Conservation (phyloP, 108 stramenopile species). For the Epithemia pelagica region DNA sequence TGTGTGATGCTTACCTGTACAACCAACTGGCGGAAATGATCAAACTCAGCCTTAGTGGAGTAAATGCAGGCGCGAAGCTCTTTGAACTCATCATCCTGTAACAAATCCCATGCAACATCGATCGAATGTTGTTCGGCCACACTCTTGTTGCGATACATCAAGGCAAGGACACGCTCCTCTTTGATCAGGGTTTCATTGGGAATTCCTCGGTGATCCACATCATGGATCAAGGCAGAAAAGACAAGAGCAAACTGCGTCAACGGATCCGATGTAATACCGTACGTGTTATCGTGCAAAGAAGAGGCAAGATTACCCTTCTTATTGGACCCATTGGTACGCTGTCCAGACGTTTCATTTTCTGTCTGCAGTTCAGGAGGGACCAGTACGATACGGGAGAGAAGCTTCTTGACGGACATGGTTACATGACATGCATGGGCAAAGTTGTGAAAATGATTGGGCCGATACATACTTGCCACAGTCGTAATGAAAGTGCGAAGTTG, state of each 20-base stretch:
- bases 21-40: conserved; percentile 45
- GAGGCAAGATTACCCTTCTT: background rate
- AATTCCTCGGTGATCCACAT: conserved; percentile 37
- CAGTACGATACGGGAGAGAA: conserved; percentile 5
- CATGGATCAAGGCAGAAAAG: conserved; percentile 38
- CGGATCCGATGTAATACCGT: conserved; percentile 4
- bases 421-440: conserved; percentile 10
- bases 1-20: conserved; percentile 38
- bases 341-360: background rate
- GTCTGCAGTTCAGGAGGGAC: background rate
- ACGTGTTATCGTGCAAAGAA: background rate
- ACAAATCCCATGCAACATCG: conserved; percentile 40
- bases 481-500: conserved; percentile 8
- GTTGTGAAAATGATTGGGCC: conserved; percentile 6
- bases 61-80: conserved; percentile 23
- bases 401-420: conserved; percentile 6
- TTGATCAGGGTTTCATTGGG: conserved; percentile 8
- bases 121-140: conserved; percentile 47
- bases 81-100: background rate
- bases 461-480: background rate
- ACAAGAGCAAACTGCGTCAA: conserved; percentile 1
- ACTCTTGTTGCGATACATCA: conserved; percentile 25
- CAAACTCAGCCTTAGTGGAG: conserved; percentile 19
- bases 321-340: background rate
- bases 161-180: background rate